A percentile compares a stretch with the other conserved stretches of the same genome.
phyloP scores from a whole-genome alignment of 345 rosid genomes.

The Lepidium africanum region DNA sequence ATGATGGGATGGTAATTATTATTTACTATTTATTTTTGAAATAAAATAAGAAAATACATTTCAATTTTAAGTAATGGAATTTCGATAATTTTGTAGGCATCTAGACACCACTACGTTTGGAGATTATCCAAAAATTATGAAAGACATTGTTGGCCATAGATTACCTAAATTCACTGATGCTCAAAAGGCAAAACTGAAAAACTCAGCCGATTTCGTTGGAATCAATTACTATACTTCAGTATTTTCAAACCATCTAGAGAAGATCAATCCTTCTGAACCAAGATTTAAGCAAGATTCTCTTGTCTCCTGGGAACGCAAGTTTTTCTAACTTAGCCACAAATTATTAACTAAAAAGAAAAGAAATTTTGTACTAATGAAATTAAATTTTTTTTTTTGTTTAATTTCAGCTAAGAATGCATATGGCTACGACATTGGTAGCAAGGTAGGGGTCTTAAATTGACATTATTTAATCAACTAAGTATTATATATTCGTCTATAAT shows the following conservation, averaged over 20 bases:
- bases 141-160: slow-evolving; percentile 23
- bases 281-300: no score
- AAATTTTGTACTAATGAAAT: no score
- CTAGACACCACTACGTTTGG: slow-evolving; percentile 32
- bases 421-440: neutral
- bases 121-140: slow-evolving; percentile 35
- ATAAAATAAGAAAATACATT: neutral
- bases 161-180: slow-evolving; percentile 32
- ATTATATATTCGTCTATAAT: neutral
- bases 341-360: no score
- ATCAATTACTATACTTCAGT: slow-evolving; percentile 33
- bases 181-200: slow-evolving; percentile 20
- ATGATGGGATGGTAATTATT: slow-evolving; percentile 16
- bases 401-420: no score
- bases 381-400: no score
- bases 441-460: neutral
- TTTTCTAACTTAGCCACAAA: no score
- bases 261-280: no score
- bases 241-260: slow-evolving; percentile 9
- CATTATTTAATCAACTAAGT: neutral
- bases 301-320: no score
- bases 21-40: neutral
- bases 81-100: slow-evolving; percentile 17
- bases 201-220: slow-evolving; percentile 34
- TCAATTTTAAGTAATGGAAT: neutral